phyloP scores from a whole-genome alignment of 495 filamentous ascomycete species.

The Penicillium cosmopolitanum region DNA sequence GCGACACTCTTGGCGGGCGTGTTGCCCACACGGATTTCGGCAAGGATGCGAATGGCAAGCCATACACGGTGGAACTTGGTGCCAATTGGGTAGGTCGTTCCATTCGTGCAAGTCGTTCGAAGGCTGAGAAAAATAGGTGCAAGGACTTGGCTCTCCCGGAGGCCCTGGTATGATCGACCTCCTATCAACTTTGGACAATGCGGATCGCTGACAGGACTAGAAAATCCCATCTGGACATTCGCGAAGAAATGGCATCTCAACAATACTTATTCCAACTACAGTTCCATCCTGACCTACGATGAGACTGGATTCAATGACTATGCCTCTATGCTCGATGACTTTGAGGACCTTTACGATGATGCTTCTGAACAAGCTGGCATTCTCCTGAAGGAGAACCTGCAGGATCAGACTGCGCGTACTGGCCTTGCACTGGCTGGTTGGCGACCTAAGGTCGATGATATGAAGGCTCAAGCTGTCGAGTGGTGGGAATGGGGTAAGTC shows the following conservation, averaged over 20 bases:
- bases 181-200: neutral
- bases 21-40: constrained; percentile 23
- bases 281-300: constrained; percentile 25
- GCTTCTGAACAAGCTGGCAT: constrained; percentile 17
- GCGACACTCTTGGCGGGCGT: constrained; percentile 23
- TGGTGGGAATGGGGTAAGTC: constrained; percentile 60
- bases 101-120: neutral
- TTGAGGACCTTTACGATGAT: constrained; percentile 9
- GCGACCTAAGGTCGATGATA: constrained; percentile 61
- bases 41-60: constrained; percentile 22
- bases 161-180: constrained; percentile 17
- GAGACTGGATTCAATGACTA: constrained; percentile 24
- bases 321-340: constrained; percentile 16
- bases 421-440: constrained; percentile 65
- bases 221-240: constrained; percentile 27
- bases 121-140: constrained; percentile 12
- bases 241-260: constrained; percentile 24
- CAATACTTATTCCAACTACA: constrained; percentile 25
- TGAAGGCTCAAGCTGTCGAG: constrained; percentile 62
- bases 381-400: constrained; percentile 59
- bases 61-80: constrained; percentile 24
- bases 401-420: constrained; percentile 64
- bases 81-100: constrained; percentile 22
- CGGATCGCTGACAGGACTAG: neutral
- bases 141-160: constrained; percentile 24